phyloP scores from a whole-genome alignment of 2,329 filamentous ascomycete genomes.

The Clarireedia homoeocarpa region DNA sequence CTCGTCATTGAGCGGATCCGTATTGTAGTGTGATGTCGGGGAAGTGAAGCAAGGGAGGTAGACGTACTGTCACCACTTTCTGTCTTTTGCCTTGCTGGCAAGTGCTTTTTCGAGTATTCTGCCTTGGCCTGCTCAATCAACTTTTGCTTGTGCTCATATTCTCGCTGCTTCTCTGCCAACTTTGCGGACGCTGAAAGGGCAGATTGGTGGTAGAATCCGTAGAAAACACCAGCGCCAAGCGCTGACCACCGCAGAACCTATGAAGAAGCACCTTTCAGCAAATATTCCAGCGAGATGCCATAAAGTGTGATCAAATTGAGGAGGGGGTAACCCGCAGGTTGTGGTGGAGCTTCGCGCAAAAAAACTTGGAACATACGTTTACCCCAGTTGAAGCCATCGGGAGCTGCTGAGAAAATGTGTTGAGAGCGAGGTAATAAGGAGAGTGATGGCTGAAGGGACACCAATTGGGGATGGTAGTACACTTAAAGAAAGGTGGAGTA shows the following conservation, averaged over 20 bases:
- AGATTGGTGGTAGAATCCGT: constrained; percentile 91
- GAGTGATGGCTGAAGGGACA: constrained; percentile 12
- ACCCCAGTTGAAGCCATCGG: constrained; percentile 39
- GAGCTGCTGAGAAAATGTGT: constrained; percentile 11
- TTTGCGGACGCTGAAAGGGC: constrained; percentile 66
- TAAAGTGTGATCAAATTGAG: background rate
- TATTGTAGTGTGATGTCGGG: background rate
- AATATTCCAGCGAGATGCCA: background rate
- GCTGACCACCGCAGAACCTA: constrained; percentile 97
- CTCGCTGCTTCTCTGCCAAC: constrained; percentile 62
- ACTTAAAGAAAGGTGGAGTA: constrained; percentile 13
- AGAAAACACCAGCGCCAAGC: constrained; percentile 84
- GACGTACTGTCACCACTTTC: constrained; percentile 33
- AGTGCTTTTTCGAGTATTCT: constrained; percentile 75
- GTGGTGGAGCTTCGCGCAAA: constrained; percentile 11
- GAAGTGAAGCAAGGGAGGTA: background rate
- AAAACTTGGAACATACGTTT: constrained; percentile 38
- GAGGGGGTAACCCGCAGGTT: background rate
- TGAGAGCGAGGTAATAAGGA: constrained; percentile 8
- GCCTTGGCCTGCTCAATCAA: constrained; percentile 91
- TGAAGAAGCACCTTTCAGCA: constrained; percentile 1
- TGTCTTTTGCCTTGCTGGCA: constrained; percentile 36
- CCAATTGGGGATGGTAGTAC: constrained; percentile 26
- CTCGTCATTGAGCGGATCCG: no score
- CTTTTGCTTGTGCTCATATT: constrained; percentile 85